Conservation (phyloP, 1,139 yeast genomes). For the Suhomyces terraborum region DNA sequence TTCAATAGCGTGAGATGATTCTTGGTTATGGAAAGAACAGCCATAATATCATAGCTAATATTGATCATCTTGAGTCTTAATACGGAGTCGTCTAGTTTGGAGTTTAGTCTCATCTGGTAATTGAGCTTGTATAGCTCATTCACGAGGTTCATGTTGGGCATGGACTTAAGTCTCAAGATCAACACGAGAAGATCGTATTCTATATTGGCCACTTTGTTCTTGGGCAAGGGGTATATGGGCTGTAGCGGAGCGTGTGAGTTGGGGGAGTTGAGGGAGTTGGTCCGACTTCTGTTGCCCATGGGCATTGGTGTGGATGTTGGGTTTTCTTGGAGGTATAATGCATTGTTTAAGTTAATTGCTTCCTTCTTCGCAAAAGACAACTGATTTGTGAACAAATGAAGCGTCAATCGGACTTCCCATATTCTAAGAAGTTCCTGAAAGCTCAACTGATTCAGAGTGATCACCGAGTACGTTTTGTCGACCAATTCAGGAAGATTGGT, state of each 20-base stretch:
- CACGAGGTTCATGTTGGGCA: conserved; percentile 37
- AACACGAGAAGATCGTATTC: conserved; percentile 30
- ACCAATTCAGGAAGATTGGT: conserved; percentile 17
- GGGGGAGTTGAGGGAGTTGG: conserved; percentile 3
- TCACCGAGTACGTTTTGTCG: conserved; percentile 21
- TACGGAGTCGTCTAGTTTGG: conserved; percentile 8
- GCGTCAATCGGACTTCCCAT: conserved; percentile 43
- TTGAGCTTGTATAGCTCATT: conserved; percentile 45
- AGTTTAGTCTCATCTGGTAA: conserved; percentile 37
- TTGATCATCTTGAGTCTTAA: conserved; percentile 27
- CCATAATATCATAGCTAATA: conserved; percentile 38
- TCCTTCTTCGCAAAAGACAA: conserved; percentile 39
- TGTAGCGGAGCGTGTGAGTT: conserved; percentile 9
- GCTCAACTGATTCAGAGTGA: conserved; percentile 15
- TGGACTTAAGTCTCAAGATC: conserved; percentile 39
- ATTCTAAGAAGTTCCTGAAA: conserved; percentile 23
- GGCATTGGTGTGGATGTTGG: conserved; percentile 12
- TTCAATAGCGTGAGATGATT: conserved; percentile 33
- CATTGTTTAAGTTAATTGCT: conserved; percentile 41
- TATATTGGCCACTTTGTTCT: conserved; percentile 31
- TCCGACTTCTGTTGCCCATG: conserved; percentile 3
- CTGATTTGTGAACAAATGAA: conserved; percentile 35
- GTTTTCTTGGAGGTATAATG: conserved; percentile 38
- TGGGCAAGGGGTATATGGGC: conserved; percentile 42
- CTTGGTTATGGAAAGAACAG: conserved; percentile 34